phyloP scores from a whole-genome alignment of 2,329 filamentous ascomycete species.

The Periconia macrospinosa region DNA sequence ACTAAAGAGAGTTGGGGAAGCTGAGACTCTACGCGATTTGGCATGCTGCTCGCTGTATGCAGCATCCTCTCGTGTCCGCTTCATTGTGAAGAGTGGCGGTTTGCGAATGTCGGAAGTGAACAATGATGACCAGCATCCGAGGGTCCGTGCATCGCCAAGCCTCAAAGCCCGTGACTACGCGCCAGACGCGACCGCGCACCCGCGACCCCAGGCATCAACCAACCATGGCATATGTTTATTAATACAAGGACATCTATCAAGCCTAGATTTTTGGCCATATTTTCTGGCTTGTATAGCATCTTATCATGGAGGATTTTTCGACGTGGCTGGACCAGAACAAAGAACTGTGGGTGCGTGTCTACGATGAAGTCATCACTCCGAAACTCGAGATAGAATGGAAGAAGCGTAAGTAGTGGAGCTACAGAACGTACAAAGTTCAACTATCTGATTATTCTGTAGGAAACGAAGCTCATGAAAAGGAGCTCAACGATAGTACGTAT shows the following conservation, averaged over 20 bases:
- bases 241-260: neutral
- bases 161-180: constrained; percentile 23
- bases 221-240: neutral
- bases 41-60: constrained; percentile 28
- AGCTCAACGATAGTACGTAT: constrained; percentile 31
- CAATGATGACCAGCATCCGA: neutral
- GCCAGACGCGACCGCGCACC: constrained; percentile 4
- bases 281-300: neutral
- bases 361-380: constrained; percentile 38
- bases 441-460: constrained; percentile 16
- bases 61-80: constrained; percentile 40
- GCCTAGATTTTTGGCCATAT: neutral
- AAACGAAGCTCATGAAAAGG: constrained; percentile 24
- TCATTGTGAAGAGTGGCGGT: constrained; percentile 29
- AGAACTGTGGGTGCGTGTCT: constrained; percentile 31
- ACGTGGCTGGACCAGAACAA: constrained; percentile 35
- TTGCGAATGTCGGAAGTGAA: constrained; percentile 8
- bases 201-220: neutral
- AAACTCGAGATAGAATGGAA: constrained; percentile 37
- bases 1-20: constrained; percentile 65
- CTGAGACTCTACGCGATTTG: constrained; percentile 50
- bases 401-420: constrained; percentile 23
- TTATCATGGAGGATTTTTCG: constrained; percentile 28
- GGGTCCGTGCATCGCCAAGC: constrained; percentile 12
- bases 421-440: neutral